Percentiles rank a stretch among this genome's conserved stretches.
Evolutionary conservation across 2,329 filamentous ascomycete species (phyloP).

Genomic region (Hypomyces rosellus): DNA sequence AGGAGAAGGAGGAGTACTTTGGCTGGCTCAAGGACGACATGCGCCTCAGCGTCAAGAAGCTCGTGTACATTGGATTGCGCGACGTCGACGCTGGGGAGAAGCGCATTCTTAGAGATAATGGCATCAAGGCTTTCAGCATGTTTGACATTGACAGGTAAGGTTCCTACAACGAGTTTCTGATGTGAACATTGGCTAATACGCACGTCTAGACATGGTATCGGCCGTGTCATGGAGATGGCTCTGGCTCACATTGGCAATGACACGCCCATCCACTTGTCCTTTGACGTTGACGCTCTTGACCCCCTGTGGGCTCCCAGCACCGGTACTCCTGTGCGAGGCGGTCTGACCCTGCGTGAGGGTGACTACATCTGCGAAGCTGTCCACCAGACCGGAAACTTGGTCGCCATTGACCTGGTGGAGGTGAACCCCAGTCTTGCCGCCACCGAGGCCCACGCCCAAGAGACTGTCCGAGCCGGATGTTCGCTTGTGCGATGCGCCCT

Average conservation of each 20-base stretch:
- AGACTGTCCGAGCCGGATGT: constrained; percentile 86
- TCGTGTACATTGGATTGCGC: constrained; percentile 93
- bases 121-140: constrained; percentile 97
- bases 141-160: constrained; percentile 86
- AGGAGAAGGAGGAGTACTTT: constrained; percentile 72
- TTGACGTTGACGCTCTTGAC: constrained; percentile 94
- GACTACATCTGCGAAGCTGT: constrained; percentile 93
- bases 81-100: constrained; percentile 95
- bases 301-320: constrained; percentile 95
- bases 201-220: constrained; percentile 70
- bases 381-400: constrained; percentile 69
- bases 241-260: constrained; percentile 89
- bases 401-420: constrained; percentile 78
- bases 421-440: constrained; percentile 68
- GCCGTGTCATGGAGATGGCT: constrained; percentile 96
- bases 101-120: constrained; percentile 78
- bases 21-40: constrained; percentile 80
- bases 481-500: constrained; percentile 86
- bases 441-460: constrained; percentile 60
- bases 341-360: constrained; percentile 87
- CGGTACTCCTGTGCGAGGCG: constrained; percentile 88
- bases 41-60: constrained; percentile 65
- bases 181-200: too few relatives aligned
- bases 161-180: too few relatives aligned
- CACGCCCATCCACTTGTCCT: constrained; percentile 93